A percentile compares a stretch with the other conserved stretches of the same genome.
These are phyloP conservation scores for Gillenia trifoliata DNA, from an alignment of 306 rosid species.

Conservation along the genomic window DNA sequence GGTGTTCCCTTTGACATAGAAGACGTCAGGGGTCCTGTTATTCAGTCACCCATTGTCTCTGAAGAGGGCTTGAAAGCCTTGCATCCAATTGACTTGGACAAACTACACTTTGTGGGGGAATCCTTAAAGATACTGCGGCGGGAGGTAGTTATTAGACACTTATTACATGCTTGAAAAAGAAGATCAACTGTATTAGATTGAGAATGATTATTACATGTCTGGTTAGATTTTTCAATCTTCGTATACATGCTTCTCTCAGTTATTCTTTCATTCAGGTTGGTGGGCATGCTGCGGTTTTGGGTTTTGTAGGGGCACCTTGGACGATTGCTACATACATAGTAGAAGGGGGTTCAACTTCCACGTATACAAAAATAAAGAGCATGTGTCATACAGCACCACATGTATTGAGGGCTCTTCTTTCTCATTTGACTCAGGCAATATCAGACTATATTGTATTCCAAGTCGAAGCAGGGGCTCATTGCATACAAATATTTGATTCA, in stretches of 20 bases:
- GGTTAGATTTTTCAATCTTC: neutral
- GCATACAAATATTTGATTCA: slow-evolving; percentile 97
- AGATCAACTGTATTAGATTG: neutral
- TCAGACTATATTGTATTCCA: slow-evolving; percentile 78
- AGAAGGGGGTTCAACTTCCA: slow-evolving; percentile 93
- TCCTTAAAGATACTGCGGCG: slow-evolving; percentile 65
- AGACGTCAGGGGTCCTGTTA: slow-evolving; percentile 89
- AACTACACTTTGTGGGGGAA: slow-evolving; percentile 77
- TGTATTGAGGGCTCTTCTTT: slow-evolving; percentile 74
- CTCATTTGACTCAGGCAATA: slow-evolving; percentile 83
- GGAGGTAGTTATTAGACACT: slow-evolving; percentile 49
- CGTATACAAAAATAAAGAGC: slow-evolving; percentile 81
- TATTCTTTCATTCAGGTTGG: slow-evolving; percentile 56
- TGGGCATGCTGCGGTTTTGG: slow-evolving; percentile 80
- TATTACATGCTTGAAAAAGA: slow-evolving; percentile 4
- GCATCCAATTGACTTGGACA: slow-evolving; percentile 80
- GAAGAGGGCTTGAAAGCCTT: slow-evolving; percentile 74
- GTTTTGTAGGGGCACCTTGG: slow-evolving; percentile 99
- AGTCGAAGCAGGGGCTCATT: slow-evolving; percentile 91
- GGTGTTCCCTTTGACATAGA: slow-evolving; percentile 94
- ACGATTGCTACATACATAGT: slow-evolving; percentile 93
- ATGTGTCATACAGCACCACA: slow-evolving; percentile 96
- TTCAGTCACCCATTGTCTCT: slow-evolving; percentile 74
- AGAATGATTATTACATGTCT: neutral
- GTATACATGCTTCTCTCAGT: neutral